These are phyloP conservation scores for Periconia sp. DNA, from an alignment of 2,329 filamentous ascomycete genomes.

Conservation along the genomic window DNA sequence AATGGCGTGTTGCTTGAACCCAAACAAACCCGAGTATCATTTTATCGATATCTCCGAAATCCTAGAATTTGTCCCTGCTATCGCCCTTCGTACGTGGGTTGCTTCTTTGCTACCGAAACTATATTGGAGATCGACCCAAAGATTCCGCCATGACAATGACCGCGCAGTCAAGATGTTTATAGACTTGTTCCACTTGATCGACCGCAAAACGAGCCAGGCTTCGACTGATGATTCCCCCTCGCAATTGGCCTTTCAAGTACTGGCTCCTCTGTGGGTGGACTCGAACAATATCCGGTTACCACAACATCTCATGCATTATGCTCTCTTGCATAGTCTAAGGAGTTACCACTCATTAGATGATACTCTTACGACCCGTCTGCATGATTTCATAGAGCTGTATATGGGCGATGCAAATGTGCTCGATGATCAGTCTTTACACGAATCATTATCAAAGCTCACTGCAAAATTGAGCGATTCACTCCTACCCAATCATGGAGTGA, in stretches of 20 bases:
- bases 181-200: background rate
- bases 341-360: conserved; percentile 2
- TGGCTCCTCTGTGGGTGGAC: conserved; percentile 1
- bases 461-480: conserved; percentile 8
- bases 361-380: background rate
- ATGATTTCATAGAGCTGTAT: conserved; percentile 4
- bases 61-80: background rate
- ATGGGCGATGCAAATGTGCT: background rate
- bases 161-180: background rate
- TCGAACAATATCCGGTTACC: background rate
- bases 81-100: background rate
- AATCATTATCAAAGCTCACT: conserved; percentile 15
- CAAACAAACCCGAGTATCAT: background rate
- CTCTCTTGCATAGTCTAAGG: conserved; percentile 1
- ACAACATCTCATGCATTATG: background rate
- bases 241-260: conserved; percentile 4
- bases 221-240: background rate
- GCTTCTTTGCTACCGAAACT: background rate
- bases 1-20: too few species aligned
- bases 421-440: background rate
- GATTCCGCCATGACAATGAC: background rate
- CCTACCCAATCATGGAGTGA: conserved; percentile 15
- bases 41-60: background rate
- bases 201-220: conserved; percentile 1
- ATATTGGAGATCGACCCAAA: background rate